phyloP scores from a whole-genome alignment of 2,329 filamentous ascomycete species.

The Microcyclospora tardicrescens region DNA sequence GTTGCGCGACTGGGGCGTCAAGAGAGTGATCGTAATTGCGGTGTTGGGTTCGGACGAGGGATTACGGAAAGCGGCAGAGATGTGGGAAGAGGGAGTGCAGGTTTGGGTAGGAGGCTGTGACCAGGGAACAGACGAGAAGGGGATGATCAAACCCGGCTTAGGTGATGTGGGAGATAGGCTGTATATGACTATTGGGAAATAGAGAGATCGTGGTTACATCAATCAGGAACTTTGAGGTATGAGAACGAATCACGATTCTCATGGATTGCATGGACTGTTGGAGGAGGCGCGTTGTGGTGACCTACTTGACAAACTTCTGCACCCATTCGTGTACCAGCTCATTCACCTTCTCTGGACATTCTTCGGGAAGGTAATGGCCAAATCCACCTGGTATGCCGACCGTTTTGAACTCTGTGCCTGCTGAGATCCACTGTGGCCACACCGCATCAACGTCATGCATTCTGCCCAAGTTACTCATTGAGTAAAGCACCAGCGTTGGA shows the following conservation, averaged over 20 bases:
- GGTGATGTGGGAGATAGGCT: constrained; percentile 85
- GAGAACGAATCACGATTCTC: too few species aligned
- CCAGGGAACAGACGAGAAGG: constrained; percentile 55
- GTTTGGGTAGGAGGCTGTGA: constrained; percentile 79
- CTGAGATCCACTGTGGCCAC: constrained; percentile 35
- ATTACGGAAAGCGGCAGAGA: constrained; percentile 55
- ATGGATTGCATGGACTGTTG: too few species aligned
- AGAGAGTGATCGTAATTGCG: constrained; percentile 61
- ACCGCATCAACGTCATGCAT: constrained; percentile 29
- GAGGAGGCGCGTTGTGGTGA: not conserved
- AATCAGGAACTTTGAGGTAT: too few species aligned
- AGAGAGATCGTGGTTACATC: constrained; percentile 2
- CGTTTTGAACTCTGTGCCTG: constrained; percentile 19
- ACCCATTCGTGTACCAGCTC: constrained; percentile 16
- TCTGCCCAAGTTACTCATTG: constrained; percentile 28
- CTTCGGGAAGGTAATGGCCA: constrained; percentile 37
- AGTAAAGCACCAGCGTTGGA: constrained; percentile 34
- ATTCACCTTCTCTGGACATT: constrained; percentile 27
- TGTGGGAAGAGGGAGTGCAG: constrained; percentile 66
- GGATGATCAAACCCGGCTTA: constrained; percentile 83
- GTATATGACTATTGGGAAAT: constrained; percentile 83
- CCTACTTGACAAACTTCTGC: constrained; percentile 6
- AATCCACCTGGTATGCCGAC: constrained; percentile 24
- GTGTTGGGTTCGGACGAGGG: constrained; percentile 63
- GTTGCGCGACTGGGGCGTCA: constrained; percentile 81